Base-by-base conservation (phyloP, 2,329 filamentous ascomycete species). In the Tothia fuscella region DNA sequence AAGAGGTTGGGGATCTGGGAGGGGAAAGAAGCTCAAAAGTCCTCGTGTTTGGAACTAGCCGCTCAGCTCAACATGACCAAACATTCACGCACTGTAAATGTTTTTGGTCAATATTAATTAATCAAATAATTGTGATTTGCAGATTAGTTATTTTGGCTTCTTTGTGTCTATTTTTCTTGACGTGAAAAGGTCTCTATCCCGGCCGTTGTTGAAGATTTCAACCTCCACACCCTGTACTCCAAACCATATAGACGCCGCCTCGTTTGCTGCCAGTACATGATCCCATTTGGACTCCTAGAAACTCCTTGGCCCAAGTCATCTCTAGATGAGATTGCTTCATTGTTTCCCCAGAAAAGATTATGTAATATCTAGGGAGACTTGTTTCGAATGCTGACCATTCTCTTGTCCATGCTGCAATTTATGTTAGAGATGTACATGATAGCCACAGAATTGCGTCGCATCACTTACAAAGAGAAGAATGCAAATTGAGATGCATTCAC, bases 381-480 rank as follows among this genome's bases (percentile, higher is more conserved):
- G 10, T 20, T 25, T 5, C 30, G 16, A 21, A 34, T 34, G 16
- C 26, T 26, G 16, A 41, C 54, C 60, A 68, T 68, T 19, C 66
- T 57, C 51, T 66, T 60, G 53, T 65, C 68, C 66, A 70, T 70
- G 52, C 52, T 54, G 37, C 10, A 29, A 9, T 14, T 6, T 14
- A 37, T 32, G 43, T 51, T 43, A n/a, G n/a, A 50, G 48, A 26
- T 38, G 19, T 14, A 6, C 7, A 7, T 20, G 12, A 10, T 38
- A 22, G 13, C 17, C 13, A 7, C 9, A 14, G 7, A 14, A 6
- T 16, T 10, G 21, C 12, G 14, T 12, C 6, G 12, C 6, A 37
- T 34, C 16, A 81, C 82, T 77, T 68, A 88, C 83, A 96, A 98
- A 60, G 93, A 86, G 64, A 93, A 98, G 72, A 98, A 98, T 29